phyloP scores from a whole-genome alignment of 345 rosid species.

The Eucalyptus guilfoylei region DNA sequence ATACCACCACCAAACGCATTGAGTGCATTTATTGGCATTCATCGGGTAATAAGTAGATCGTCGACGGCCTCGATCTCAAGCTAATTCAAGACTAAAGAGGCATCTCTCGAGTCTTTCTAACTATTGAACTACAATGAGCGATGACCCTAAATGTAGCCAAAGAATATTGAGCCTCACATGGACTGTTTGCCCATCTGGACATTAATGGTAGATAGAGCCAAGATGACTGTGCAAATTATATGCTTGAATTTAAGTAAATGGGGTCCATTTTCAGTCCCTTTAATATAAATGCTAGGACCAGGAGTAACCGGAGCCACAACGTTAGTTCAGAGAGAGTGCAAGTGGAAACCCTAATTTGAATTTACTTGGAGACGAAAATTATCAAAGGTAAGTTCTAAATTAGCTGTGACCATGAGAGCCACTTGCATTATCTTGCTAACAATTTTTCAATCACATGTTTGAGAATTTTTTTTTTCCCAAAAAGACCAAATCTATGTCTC shows the following conservation, averaged over 20 bases:
- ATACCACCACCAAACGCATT: background rate
- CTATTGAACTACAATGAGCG: background rate
- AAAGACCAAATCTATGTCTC: too few relatives aligned
- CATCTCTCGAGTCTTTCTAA: background rate
- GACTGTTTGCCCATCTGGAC: background rate
- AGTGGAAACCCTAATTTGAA: background rate
- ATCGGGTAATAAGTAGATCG: rapidly evolving
- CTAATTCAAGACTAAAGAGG: background rate
- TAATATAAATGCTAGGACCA: too few relatives aligned
- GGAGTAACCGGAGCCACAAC: background rate
- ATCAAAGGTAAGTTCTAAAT: background rate
- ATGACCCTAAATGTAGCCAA: background rate
- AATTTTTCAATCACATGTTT: background rate
- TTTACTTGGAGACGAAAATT: background rate
- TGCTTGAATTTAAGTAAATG: background rate
- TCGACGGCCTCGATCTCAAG: background rate
- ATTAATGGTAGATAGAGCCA: background rate
- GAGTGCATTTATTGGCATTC: background rate
- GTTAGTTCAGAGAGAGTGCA: background rate
- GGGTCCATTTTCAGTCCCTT: background rate
- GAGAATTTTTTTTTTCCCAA: background rate
- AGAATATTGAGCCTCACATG: background rate
- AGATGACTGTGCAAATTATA: background rate
- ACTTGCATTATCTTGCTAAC: background rate
- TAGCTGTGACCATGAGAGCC: background rate